Base-by-base conservation (phyloP, 75 land plant species). In the Cryptomeria japonica region DNA sequence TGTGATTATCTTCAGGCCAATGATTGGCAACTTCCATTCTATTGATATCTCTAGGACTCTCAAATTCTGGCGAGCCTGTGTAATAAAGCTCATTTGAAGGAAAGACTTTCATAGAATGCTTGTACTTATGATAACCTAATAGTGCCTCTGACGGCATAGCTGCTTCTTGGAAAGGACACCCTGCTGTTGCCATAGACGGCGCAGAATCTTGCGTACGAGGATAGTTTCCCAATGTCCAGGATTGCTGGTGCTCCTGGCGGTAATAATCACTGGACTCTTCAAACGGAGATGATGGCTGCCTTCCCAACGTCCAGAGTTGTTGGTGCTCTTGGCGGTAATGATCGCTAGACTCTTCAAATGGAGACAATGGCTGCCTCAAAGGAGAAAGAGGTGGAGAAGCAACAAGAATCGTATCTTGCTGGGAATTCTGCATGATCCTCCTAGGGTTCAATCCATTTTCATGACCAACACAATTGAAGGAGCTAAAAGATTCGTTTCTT, bases 1-100 rank as follows among this genome's bases (percentile, higher is more conserved):
- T 75, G n/a, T 64, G n/a, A 49, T 53, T 85, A 53, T 56, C 86
- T 56, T 85, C 86, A 56, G 58, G 38, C 86, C 86, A 85, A 85
- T 85, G 86, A 56, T 56, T 85, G 61, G 53, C 41, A 85, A 37
- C 64, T 18, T 85, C 86, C 55, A 85, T 36, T 36, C 64, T 34
- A 42, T 82, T 82, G n/a, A 82, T 11, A 85, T 53, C 86, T 36
- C 86, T 85, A 14, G 86, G 86, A 34, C 86, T 85, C 32, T 15
- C 49, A 37, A 53, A 85, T 37, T 85, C 86, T 13, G 55, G 64
- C 15, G 86, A 56, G 15, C 28, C 42, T 12, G 84, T 19, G 16
- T 22, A 46, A 14, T 85, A 55, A 85, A 14, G 16, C 31, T 85
- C 86, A 25, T 85, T 85, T 15, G 86, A 46, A 13, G 86, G 86